Base-by-base conservation (phyloP, 306 rosid genomes). In the Cucurbita argyrosperma region DNA sequence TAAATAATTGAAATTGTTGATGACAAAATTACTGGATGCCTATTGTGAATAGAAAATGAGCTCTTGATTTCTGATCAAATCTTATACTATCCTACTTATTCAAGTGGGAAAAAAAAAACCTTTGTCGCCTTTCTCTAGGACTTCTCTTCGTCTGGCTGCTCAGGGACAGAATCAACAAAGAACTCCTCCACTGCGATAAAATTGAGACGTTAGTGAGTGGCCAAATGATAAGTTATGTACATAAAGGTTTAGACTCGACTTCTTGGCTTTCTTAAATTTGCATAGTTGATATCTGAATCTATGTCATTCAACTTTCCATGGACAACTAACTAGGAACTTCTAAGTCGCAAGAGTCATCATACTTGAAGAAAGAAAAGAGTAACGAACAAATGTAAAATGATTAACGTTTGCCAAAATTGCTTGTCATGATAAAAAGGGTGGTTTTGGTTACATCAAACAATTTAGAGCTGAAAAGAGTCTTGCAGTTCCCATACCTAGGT, bases 81-180 rank as follows among this genome's bases (percentile, higher is more conserved):
- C 46, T 39, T 49, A 15, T 35, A 45, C 71, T 60, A 85, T 76
- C 79, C 87, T 82, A 82, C 69, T 69, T 80, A 74, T 80, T 46
- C 67, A 76, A 74, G 71, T 16, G 55, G 84, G 23, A 79, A 76
- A 82, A 75, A 75, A 66, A 75, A 61, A 19, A 43, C 74, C 51
- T 51, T 75, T 75, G 83, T 71, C 82, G 38, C 84, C 87, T 85
- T 78, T 26, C 51, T 61, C 77, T 83, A 85, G 68, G 96, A 75
- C 82, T 76, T 94, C 82, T 95, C 97, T 80, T 91, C 99, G 1
- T 95, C 99, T 37, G 86, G 88, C 11, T 89, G 96, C 42, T 88
- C 97, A 2, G 90, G 88, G n/a, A 84, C 87, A 47, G 99, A 88
- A 80, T 89, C 93, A 56, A 85, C 99, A 80, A 95, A 91, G 91